phyloP scores from a whole-genome alignment of 2,329 filamentous ascomycete species.

The Epicoccum sorghinum region DNA sequence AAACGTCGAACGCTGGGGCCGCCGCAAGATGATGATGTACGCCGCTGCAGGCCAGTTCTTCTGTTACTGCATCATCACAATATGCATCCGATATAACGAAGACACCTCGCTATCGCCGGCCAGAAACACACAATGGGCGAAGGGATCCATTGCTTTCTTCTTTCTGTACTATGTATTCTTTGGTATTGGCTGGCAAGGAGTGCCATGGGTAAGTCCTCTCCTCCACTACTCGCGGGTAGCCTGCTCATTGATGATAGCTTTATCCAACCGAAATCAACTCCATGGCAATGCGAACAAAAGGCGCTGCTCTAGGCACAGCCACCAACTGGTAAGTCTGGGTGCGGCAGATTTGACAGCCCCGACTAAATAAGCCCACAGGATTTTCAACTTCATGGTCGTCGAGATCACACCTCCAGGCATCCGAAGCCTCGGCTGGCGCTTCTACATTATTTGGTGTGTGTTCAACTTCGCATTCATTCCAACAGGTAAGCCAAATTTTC shows the following conservation, averaged over 20 bases:
- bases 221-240: fast-evolving
- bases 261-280: constrained; percentile 59
- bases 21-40: constrained; percentile 66
- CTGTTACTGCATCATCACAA: constrained; percentile 59
- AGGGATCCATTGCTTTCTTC: constrained; percentile 57
- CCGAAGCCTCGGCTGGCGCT: constrained; percentile 48
- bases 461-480: constrained; percentile 58
- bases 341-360: no score
- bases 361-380: neutral
- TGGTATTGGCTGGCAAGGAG: constrained; percentile 57
- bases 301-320: constrained; percentile 56
- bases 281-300: constrained; percentile 56
- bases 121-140: constrained; percentile 36
- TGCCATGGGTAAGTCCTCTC: constrained; percentile 46
- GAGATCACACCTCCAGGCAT: constrained; percentile 54
- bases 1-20: constrained; percentile 59
- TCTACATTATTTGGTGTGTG: constrained; percentile 55
- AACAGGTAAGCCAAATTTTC: constrained; percentile 19
- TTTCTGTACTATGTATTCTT: constrained; percentile 63
- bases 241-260: constrained; percentile 18
- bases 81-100: constrained; percentile 55
- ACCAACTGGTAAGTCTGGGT: constrained; percentile 52
- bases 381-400: constrained; percentile 26
- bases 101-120: constrained; percentile 19
- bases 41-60: constrained; percentile 59